Evolutionary conservation across 768 basidiomycete genomes (phyloP).

Genomic region (Rhizopogon sp.): DNA sequence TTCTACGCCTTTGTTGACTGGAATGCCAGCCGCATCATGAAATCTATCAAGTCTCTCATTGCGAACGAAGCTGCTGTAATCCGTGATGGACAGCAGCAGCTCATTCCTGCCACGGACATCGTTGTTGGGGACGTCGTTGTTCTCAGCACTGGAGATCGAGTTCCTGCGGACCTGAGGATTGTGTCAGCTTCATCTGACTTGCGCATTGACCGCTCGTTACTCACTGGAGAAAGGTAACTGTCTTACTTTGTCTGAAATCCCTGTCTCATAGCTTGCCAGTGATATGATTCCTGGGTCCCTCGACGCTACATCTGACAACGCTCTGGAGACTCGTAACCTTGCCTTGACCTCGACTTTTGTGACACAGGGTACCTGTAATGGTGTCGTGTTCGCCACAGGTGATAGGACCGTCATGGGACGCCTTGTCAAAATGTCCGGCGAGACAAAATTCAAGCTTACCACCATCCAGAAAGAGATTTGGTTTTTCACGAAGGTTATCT

Average conservation of each 20-base stretch:
- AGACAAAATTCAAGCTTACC: slow-evolving; percentile 40
- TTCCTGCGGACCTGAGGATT: slow-evolving; percentile 57
- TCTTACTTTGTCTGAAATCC: background rate
- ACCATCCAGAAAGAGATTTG: slow-evolving; percentile 44
- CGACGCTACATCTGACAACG: slow-evolving; percentile 44
- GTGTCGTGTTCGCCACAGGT: slow-evolving; percentile 38
- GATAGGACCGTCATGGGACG: slow-evolving; percentile 46
- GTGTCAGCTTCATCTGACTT: slow-evolving; percentile 48
- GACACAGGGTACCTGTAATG: slow-evolving; percentile 36
- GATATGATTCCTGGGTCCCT: slow-evolving; percentile 42
- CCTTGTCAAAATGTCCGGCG: slow-evolving; percentile 48
- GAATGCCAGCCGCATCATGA: slow-evolving; percentile 45
- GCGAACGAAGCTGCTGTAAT: slow-evolving; percentile 54
- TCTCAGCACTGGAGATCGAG: slow-evolving; percentile 49
- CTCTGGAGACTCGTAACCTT: slow-evolving; percentile 42
- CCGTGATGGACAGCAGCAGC: slow-evolving; percentile 43
- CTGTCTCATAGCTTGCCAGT: slow-evolving; percentile 12
- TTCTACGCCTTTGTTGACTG: slow-evolving; percentile 51
- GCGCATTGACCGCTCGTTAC: slow-evolving; percentile 47
- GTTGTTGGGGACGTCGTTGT: slow-evolving; percentile 53
- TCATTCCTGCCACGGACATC: slow-evolving; percentile 47
- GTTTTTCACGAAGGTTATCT: slow-evolving; percentile 52
- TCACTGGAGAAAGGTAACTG: slow-evolving; percentile 44
- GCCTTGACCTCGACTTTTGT: slow-evolving; percentile 43
- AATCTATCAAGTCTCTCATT: slow-evolving; percentile 53